These are phyloP conservation scores for Plenodomus lindquistii DNA, from an alignment of 2,329 filamentous ascomycete genomes.

Conservation along the genomic window DNA sequence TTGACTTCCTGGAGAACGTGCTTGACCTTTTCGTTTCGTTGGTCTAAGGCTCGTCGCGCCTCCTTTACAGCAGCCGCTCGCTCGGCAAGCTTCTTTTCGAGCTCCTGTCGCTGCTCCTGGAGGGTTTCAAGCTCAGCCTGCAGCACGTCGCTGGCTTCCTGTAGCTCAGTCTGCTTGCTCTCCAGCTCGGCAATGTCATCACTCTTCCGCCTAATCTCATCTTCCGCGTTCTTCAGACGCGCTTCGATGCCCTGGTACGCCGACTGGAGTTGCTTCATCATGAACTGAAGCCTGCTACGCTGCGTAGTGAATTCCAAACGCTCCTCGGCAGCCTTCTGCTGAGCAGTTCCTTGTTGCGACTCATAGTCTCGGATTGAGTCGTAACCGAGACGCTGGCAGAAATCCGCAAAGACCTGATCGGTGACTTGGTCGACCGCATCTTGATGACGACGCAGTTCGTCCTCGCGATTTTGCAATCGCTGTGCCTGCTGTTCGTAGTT, in stretches of 20 bases:
- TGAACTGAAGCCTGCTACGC: conserved; percentile 63
- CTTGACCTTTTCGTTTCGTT: conserved; percentile 83
- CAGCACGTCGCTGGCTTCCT: conserved; percentile 71
- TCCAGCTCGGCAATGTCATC: conserved; percentile 67
- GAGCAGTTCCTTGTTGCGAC: conserved; percentile 85
- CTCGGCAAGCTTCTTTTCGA: conserved; percentile 68
- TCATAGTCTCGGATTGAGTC: conserved; percentile 90
- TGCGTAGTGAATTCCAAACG: conserved; percentile 86
- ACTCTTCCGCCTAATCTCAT: conserved; percentile 67
- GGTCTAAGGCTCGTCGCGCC: conserved; percentile 78
- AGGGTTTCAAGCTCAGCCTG: conserved; percentile 78
- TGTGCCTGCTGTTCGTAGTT: conserved; percentile 74
- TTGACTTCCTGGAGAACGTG: conserved; percentile 73
- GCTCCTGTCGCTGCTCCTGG: conserved; percentile 69
- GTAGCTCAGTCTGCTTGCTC: conserved; percentile 72
- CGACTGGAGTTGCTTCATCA: conserved; percentile 68
- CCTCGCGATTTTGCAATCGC: conserved; percentile 66
- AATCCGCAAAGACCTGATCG: conserved; percentile 82
- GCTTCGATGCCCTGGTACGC: conserved; percentile 70
- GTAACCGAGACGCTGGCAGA: conserved; percentile 87
- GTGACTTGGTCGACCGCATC: conserved; percentile 77
- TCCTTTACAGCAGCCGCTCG: conserved; percentile 77
- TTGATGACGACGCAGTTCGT: conserved; percentile 60
- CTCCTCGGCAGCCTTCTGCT: conserved; percentile 87
- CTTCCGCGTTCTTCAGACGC: conserved; percentile 71